These are phyloP conservation scores for Bremia lactucae DNA, from an alignment of 352 stramenopile genomes.

Conservation along the genomic window DNA sequence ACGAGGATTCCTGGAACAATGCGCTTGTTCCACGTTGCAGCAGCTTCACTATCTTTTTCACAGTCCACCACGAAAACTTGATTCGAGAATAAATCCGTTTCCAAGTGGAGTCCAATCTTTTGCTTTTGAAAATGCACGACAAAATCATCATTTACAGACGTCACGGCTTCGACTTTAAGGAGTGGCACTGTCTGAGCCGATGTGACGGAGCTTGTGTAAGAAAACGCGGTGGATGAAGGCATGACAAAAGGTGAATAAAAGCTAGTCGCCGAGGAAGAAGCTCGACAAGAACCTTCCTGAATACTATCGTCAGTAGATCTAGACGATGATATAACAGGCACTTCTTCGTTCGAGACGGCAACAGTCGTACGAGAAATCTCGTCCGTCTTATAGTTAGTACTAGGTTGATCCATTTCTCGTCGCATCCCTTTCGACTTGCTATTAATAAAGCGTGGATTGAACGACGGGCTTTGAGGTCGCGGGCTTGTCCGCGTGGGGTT, in stretches of 20 bases:
- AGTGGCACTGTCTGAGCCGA: conserved; percentile 2
- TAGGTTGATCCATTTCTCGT: too few species aligned
- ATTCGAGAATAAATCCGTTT: conserved; percentile 49
- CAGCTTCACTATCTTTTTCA: conserved; percentile 51
- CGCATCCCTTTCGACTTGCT: conserved; percentile 12
- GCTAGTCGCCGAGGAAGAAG: conserved; percentile 7
- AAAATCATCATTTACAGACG: conserved; percentile 36
- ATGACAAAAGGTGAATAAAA: conserved; percentile 4
- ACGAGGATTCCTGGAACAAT: conserved; percentile 49
- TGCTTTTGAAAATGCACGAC: conserved; percentile 44
- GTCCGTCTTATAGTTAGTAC: too few species aligned
- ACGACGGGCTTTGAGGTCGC: conserved; percentile 11
- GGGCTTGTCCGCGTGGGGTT: conserved; percentile 11
- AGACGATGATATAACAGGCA: too few species aligned
- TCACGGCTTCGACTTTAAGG: conserved; percentile 2
- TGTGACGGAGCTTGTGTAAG: conserved; percentile 2
- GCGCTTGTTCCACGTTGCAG: conserved; percentile 15
- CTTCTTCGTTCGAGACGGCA: too few species aligned
- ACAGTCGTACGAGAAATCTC: too few species aligned
- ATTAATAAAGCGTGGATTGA: conserved; percentile 9
- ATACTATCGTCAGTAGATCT: too few species aligned
- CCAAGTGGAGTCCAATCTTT: conserved; percentile 57
- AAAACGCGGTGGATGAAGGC: conserved; percentile 9
- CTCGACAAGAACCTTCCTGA: too few species aligned
- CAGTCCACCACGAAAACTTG: conserved; percentile 49